Base-by-base conservation (phyloP, 306 rosid species). In the Trifolium dubium region DNA sequence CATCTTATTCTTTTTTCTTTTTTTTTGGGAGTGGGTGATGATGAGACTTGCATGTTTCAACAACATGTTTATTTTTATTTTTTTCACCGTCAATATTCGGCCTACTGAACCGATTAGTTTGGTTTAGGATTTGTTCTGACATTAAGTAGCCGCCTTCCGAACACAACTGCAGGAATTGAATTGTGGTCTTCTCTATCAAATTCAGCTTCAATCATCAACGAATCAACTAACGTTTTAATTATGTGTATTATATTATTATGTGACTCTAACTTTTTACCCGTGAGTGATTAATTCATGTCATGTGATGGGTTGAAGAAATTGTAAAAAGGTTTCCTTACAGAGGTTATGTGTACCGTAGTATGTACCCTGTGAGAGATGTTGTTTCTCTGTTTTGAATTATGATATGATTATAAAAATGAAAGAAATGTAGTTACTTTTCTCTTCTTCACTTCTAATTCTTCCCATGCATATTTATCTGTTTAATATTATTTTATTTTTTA, bases 181-280 rank as follows among this genome's bases (percentile, higher is more conserved):
- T 1, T 1, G 23, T 23, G 23, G 23, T 23, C 23, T 23, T 23
- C 23, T 23, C 23, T 23, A 23, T 23, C 23, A 23, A 23, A 23
- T 23, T 23, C 23, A 23, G 23, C 23, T 23, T 23, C 23, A 23
- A 23, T 23, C 1, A 23, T 23, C 23, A 23, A 0, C 1, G 23
- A 23, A 23, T 23, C 23, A 23, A 1, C 23, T 23, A 23, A 0
- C 13, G 3, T 18, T 50, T 70, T 83, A 23, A 23, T 72, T 72
- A 62, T 80, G 69, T 71, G 46, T 40, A 29, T 53, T 47, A 11
- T 53, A 10, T 19, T 23, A 35, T 15, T 71, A 40, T 50, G 77
- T 70, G 81, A 81, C 86, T 76, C 96, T 90, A 82, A 90, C 87
- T 80, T 83, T 69, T 75, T 43, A 39, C 79, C 90, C 83, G 37